phyloP scores from a whole-genome alignment of 225 moss, liverwort and hornwort genomes.

The Antitrichia curtipendula region DNA sequence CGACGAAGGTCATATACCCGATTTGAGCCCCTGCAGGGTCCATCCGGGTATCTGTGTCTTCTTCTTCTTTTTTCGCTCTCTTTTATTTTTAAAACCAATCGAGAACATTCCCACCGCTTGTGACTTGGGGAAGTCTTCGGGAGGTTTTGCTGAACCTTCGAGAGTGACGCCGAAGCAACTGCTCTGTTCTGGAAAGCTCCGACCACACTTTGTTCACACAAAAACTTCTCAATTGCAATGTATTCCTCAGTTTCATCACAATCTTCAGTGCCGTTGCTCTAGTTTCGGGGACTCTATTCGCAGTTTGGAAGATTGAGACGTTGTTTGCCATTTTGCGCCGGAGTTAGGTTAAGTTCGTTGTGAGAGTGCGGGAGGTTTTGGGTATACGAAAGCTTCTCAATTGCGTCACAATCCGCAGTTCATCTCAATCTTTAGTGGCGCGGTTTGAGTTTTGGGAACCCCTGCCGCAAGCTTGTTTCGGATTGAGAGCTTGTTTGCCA shows the following conservation, averaged over 20 bases:
- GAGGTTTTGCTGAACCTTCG: background rate
- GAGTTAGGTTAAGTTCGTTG: background rate
- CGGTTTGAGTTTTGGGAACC: background rate
- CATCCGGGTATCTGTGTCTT: background rate
- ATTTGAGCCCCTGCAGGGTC: background rate
- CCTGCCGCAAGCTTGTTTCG: background rate
- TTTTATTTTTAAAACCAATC: background rate
- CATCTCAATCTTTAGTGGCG: too few species aligned
- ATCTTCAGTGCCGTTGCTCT: background rate
- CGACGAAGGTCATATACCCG: background rate
- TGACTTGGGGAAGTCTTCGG: background rate
- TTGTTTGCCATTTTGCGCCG: background rate
- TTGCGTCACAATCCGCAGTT: background rate
- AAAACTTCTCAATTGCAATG: background rate
- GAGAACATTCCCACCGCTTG: background rate
- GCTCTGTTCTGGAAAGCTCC: background rate
- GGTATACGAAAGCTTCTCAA: background rate
- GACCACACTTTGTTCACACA: background rate
- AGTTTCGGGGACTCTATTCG: background rate
- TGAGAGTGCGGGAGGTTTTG: background rate
- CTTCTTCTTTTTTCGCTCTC: background rate
- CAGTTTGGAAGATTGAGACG: background rate
- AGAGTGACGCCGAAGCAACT: slow-evolving; percentile 4
- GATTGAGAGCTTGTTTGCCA: background rate
- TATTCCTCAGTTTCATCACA: too few species aligned